Base-by-base conservation (phyloP, 306 rosid genomes). In the Pterocarpus santalinus region DNA sequence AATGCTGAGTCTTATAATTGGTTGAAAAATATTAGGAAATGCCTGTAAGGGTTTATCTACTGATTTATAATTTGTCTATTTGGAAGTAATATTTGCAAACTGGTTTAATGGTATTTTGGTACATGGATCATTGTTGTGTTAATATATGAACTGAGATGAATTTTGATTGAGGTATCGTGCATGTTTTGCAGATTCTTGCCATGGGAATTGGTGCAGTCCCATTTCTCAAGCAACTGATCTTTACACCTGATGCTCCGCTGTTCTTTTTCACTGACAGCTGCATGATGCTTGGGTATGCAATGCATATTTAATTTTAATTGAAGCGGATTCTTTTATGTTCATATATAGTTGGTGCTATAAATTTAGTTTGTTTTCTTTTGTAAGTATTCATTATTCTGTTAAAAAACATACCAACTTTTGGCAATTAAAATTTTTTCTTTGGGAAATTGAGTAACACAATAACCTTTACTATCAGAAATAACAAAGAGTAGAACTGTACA, bases 251-350 rank as follows among this genome's bases (percentile, higher is more conserved):
- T 81, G 98, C 92, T 85, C 98, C 99, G 39, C 75, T 96, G 28
- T 96, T 89, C 84, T 96, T 96, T 91, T 90, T 96, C 86, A 96
- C 98, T 11, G 98, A 96, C 83, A 96, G 98, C 87, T 96, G 99
- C 92, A 92, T 86, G 73, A 96, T 96, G 80, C 97, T 96, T 47
- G 99, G 99, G 99, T 96, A 94, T 75, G 91, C 55, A 76, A 22
- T 22, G 28, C 28, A 22, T 69, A 49, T 78, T 79, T 72, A 82
- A 67, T 74, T 68, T 51, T 60, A 15, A 32, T 39, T 80, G 39
- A 72, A 76, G 77, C 39, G 17, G 22, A 72, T 72, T 61, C 16
- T 71, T 67, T 39, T 47, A 63, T 34, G 17, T 36, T 46, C 28
- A 22, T 65, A 67, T 38, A 55, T 81, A 17, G 72, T 53, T 60